Base-by-base conservation (phyloP, 78 protist genomes). In the Dictyostelium intermedium region DNA sequence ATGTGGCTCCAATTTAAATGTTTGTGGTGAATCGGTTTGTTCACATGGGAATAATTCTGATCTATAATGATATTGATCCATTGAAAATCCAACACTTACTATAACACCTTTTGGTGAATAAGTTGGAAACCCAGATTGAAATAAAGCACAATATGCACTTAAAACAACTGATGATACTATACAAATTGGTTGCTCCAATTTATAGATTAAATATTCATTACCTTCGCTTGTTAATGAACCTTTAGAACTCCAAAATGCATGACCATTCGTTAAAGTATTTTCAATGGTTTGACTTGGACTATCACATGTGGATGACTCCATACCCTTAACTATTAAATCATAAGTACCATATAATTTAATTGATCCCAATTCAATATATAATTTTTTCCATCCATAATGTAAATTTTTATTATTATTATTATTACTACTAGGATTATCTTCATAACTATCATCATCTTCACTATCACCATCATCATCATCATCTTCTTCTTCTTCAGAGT, bases 101-200 rank as follows among this genome's bases (percentile, higher is more conserved):
- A 53, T 16, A 34, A 89, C 73, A 25, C 39, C 25, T 35, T 66
- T 60, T 63, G 93, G 93, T 10, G 93, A 63, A 47, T 89, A 89
- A 34, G 70, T 89, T 23, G 93, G 93, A 9, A 50, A 8, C 0
- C 91, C 60, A 45, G 86, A 35, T 50, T 89, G 93, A 47, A 89
- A 89, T 9, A 45, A 63, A 32, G 93, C 93, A 41, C 72, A 66
- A 63, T 74, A 89, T n/a, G 82, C 93, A 69, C 32, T 41, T 1
- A 89, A 43, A 23, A 63, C 41, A 43, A 89, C 53, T 13, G 93
- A 80, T 34, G 93, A 89, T 14, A 89, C 93, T 6, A 89, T 80
- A 69, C 87, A 80, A 37, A 89, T 69, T 4, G 92, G 78, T 66
- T 89, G 93, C 32, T 89, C 87, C 13, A 89, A 39, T 45, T 80